Conservation (phyloP, 805 yeast genomes). For the Candida oleophila region DNA sequence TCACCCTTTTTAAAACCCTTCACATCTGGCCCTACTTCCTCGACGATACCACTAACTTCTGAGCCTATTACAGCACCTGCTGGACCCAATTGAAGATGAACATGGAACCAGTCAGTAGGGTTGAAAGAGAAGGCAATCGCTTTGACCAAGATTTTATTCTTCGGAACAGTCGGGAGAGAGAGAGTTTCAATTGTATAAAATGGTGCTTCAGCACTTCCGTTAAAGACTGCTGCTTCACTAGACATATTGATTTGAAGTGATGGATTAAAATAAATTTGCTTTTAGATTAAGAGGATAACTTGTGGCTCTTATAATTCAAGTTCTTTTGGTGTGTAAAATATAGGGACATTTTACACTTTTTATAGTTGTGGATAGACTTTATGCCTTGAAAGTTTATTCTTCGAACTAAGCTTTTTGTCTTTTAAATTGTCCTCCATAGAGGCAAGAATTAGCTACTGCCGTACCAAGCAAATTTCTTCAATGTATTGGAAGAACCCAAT, state of each 20-base stretch:
- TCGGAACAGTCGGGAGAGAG: slow-evolving; percentile 32
- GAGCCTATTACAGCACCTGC: slow-evolving; percentile 56
- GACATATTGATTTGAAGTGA: background rate
- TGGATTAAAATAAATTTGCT: too few relatives aligned
- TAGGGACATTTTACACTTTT: too few relatives aligned
- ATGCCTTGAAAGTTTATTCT: too few relatives aligned
- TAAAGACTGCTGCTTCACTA: background rate
- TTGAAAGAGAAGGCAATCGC: slow-evolving; percentile 57
- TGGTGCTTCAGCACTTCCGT: background rate
- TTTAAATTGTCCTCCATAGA: too few relatives aligned
- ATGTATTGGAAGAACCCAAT: too few relatives aligned
- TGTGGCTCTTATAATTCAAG: too few relatives aligned
- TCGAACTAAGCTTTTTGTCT: too few relatives aligned
- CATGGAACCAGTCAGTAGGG: slow-evolving; percentile 73
- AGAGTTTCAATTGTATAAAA: slow-evolving; percentile 16
- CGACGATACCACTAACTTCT: slow-evolving; percentile 60
- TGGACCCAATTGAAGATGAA: slow-evolving; percentile 35
- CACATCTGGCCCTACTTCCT: slow-evolving; percentile 50
- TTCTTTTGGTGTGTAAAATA: too few relatives aligned
- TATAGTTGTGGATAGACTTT: too few relatives aligned
- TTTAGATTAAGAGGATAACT: too few relatives aligned
- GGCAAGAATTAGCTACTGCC: too few relatives aligned
- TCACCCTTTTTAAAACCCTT: slow-evolving; percentile 50
- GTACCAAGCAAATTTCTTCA: too few relatives aligned
- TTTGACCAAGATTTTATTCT: slow-evolving; percentile 46